Conservation (phyloP, 2,329 filamentous ascomycete genomes). For the Zymoseptoria crescenta region DNA sequence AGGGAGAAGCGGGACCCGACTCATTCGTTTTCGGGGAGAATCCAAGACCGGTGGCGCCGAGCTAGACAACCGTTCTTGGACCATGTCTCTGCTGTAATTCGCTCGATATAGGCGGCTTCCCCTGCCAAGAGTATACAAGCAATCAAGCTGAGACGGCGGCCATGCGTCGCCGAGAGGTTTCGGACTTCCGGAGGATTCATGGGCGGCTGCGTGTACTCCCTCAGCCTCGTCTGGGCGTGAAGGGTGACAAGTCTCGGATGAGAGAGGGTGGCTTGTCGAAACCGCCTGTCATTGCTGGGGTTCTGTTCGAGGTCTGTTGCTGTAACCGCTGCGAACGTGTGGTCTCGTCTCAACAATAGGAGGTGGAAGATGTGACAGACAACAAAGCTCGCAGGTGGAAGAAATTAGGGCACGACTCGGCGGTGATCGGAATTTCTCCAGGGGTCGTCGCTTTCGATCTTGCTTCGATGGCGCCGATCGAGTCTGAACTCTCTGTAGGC, state of each 20-base stretch:
- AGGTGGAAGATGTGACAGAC: neutral
- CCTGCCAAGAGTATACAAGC: neutral
- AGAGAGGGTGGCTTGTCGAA: neutral
- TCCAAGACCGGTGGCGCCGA: neutral
- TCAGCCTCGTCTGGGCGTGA: neutral
- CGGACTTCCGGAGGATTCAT: neutral
- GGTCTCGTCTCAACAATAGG: neutral
- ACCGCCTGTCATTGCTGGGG: neutral
- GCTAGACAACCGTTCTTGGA: neutral
- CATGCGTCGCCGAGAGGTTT: neutral
- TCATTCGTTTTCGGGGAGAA: neutral
- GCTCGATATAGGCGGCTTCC: neutral
- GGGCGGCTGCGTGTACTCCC: neutral
- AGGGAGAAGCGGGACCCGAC: neutral
- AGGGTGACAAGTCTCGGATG: neutral
- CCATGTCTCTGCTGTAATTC: neutral
- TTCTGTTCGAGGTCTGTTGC: neutral
- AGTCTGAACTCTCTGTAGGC: neutral
- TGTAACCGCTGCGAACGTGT: neutral
- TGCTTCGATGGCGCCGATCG: neutral
- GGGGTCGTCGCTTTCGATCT: neutral
- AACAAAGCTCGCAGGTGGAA: neutral
- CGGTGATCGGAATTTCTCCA: neutral
- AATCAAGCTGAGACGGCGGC: neutral
- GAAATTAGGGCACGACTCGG: neutral